These are phyloP conservation scores for Rubia peregrina DNA, from an alignment of 305 asterid species.

Conservation along the genomic window DNA sequence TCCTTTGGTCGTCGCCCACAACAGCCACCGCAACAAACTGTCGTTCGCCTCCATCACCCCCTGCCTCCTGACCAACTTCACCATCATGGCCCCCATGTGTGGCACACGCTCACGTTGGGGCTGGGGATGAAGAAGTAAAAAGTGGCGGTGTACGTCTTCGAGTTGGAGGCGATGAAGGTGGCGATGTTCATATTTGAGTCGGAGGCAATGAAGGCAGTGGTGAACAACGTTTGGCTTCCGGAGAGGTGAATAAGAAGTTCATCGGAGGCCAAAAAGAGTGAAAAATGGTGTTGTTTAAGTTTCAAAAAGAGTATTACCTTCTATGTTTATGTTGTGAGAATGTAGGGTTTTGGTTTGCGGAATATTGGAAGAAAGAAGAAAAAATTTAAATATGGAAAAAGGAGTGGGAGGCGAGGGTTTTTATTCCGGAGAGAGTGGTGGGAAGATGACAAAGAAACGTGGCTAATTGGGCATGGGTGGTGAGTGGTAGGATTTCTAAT, in stretches of 20 bases:
- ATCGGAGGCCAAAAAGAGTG: constrained; percentile 55
- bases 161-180: constrained; percentile 58
- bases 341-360: constrained; percentile 47
- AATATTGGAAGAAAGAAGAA: neutral
- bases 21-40: constrained; percentile 6
- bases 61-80: constrained; percentile 81
- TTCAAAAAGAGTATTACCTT: constrained; percentile 82
- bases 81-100: constrained; percentile 88
- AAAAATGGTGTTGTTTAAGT: constrained; percentile 82
- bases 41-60: constrained; percentile 60
- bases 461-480: too few species aligned
- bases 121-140: constrained; percentile 82
- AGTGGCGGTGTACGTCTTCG: constrained; percentile 69
- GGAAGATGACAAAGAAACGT: too few species aligned
- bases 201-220: constrained; percentile 53
- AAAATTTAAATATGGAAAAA: too few species aligned
- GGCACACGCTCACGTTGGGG: constrained; percentile 88
- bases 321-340: constrained; percentile 77
- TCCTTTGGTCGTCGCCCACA: constrained; percentile 21
- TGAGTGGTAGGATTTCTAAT: too few species aligned
- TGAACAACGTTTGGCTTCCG: constrained; percentile 63
- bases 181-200: constrained; percentile 72
- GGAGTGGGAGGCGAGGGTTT: too few species aligned
- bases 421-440: too few species aligned
- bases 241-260: constrained; percentile 74